Evolutionary conservation across 768 basidiomycete genomes (phyloP).

Genomic region (Tricholoma sp.): DNA sequence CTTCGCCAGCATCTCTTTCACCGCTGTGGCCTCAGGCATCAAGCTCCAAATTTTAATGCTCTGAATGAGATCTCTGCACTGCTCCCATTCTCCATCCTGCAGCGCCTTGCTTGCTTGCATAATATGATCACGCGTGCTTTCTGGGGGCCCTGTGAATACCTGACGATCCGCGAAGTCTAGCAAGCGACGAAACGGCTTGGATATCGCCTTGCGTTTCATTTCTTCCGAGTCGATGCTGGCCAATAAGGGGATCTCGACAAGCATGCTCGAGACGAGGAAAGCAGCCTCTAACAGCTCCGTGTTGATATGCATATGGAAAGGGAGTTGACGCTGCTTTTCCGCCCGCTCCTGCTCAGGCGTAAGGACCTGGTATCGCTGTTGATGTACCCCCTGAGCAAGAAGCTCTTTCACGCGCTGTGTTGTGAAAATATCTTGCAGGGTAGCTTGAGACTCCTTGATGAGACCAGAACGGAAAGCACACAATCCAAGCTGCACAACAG

Average conservation of each 20-base stretch:
- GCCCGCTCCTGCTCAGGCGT: slow-evolving; percentile 96
- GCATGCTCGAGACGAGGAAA: slow-evolving; percentile 97
- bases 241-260: slow-evolving; percentile 92
- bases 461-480: slow-evolving; percentile 95
- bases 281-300: slow-evolving; percentile 96
- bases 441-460: slow-evolving; percentile 91
- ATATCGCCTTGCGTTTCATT: slow-evolving; percentile 85
- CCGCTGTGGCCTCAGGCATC: slow-evolving; percentile 81
- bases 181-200: slow-evolving; percentile 93
- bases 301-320: slow-evolving; percentile 99
- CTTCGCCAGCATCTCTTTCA: slow-evolving; percentile 96
- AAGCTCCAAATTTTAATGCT: slow-evolving; percentile 98
- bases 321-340: slow-evolving; percentile 91
- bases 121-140: slow-evolving; percentile 97
- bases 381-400: slow-evolving; percentile 93
- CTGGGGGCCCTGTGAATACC: slow-evolving; percentile 97
- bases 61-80: slow-evolving; percentile 87
- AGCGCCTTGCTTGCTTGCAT: slow-evolving; percentile 98
- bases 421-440: slow-evolving; percentile 91
- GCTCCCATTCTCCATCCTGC: slow-evolving; percentile 96
- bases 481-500: slow-evolving; percentile 93
- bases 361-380: slow-evolving; percentile 81
- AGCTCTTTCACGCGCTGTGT: slow-evolving; percentile 97
- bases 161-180: slow-evolving; percentile 97
- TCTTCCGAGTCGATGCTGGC: slow-evolving; percentile 95